Base-by-base conservation (phyloP, 345 rosid genomes). In the Trapa incisa region DNA sequence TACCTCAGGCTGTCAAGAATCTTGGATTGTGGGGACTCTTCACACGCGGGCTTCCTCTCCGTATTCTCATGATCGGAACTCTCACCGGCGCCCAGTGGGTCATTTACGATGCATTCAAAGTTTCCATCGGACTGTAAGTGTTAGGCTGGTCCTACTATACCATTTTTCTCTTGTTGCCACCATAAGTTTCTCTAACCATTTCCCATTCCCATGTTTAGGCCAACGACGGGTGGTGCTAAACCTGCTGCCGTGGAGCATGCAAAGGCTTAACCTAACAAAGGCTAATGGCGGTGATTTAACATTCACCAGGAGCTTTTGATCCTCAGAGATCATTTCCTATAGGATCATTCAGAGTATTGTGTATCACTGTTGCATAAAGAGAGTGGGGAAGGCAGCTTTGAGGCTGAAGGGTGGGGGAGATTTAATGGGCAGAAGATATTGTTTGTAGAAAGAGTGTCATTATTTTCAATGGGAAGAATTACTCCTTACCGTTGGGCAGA, bases 11-110 rank as follows among this genome's bases (percentile, higher is more conserved):
- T 1, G 77, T 94, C 52, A 86, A 80, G 74, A 81, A 72, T 78
- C 67, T 94, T 39, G 99, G 99, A 32, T 17, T 82, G 76, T 72
- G 71, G 92, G 99, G 99, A 67, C 85, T 91, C 58, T 81, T 81
- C 60, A 90, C 99, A 1, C 92, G 91, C 36, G 97, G 97, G 57
- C 96, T 94, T 76, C 97, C 99, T 48, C 92, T 88, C 61, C 92
- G 96, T 37, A 87, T 94, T 66, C 77, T 91, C 74, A 94, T 94
- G 97, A 82, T 94, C 1, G 97, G 99, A 78, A 89, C 99, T 53
- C 96, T 94, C 37, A 94, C 97, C 2, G 96, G 95, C 65, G 86
- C 89, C 1, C 95, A 94, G 67, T 94, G 99, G 99, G 91, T 76
- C 43, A 85, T 94, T 81, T 94, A 94, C 54, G 99, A 94, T 72